These are phyloP conservation scores for Trichosporon coremiiforme DNA, from an alignment of 1,284 basidiomycete genomes.

Conservation along the genomic window DNA sequence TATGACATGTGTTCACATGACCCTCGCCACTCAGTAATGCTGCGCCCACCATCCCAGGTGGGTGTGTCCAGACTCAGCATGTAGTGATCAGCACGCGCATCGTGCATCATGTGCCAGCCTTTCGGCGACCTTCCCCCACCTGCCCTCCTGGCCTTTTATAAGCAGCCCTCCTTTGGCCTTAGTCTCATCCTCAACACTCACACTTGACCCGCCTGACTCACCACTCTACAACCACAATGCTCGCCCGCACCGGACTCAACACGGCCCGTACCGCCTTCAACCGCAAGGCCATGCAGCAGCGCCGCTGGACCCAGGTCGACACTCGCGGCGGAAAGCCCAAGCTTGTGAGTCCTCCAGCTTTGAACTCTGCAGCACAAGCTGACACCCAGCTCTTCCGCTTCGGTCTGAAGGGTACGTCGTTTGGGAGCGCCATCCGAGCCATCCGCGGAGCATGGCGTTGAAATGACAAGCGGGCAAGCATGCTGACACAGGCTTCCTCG, in stretches of 20 bases:
- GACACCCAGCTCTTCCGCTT: constrained; percentile 53
- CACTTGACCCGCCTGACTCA: background rate
- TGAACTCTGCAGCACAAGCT: background rate
- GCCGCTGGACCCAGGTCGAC: constrained; percentile 42
- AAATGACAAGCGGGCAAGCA: too few relatives aligned
- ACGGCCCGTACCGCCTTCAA: constrained; percentile 19
- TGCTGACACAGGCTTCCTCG: background rate
- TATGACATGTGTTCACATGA: constrained; percentile 8
- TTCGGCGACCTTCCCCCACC: constrained; percentile 5
- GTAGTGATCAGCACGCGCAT: background rate
- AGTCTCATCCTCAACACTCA: background rate
- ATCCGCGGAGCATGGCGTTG: too few relatives aligned
- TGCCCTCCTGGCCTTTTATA: background rate
- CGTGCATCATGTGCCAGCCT: constrained; percentile 7
- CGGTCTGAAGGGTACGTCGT: constrained; percentile 42
- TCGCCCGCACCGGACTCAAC: constrained; percentile 22
- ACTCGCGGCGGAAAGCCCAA: constrained; percentile 48
- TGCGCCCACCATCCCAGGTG: background rate
- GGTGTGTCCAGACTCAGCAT: too few relatives aligned
- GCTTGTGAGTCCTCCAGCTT: constrained; percentile 42
- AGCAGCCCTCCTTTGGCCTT: background rate
- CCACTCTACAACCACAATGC: constrained; percentile 15
- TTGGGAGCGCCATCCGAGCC: too few relatives aligned
- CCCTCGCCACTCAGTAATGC: background rate
- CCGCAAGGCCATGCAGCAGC: constrained; percentile 32